These are phyloP conservation scores for Adansonia gregorii DNA, from an alignment of 441 rosid species.

Conservation along the genomic window DNA sequence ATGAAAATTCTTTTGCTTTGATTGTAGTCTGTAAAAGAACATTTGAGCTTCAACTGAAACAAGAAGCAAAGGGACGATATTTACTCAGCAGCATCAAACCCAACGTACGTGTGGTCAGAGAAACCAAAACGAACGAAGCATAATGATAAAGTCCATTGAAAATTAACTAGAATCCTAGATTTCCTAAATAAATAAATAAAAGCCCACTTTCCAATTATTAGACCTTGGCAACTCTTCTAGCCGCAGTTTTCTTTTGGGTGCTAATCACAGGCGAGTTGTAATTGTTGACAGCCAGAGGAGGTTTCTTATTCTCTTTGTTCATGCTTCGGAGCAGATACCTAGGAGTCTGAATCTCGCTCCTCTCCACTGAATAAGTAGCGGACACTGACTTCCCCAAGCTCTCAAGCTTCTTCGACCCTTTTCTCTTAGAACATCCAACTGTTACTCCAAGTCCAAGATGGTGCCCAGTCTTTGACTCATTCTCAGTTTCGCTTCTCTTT, in stretches of 20 bases:
- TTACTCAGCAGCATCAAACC: no score
- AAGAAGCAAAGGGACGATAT: no score
- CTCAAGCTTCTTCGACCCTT: slow-evolving; percentile 7
- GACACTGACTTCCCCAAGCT: slow-evolving; percentile 59
- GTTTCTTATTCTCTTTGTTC: slow-evolving; percentile 73
- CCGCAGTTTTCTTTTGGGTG: slow-evolving; percentile 40
- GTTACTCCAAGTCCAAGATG: slow-evolving; percentile 5
- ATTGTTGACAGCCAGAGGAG: slow-evolving; percentile 47
- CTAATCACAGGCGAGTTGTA: slow-evolving; percentile 36
- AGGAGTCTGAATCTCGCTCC: slow-evolving; percentile 40
- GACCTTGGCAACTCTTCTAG: slow-evolving; percentile 42
- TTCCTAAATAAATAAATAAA: background rate
- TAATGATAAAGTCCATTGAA: background rate
- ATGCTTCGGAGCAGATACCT: slow-evolving; percentile 80
- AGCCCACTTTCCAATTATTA: slow-evolving; percentile 31
- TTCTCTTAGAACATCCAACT: slow-evolving; percentile 13
- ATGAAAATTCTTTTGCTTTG: background rate
- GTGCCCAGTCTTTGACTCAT: slow-evolving; percentile 1
- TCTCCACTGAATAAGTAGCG: slow-evolving; percentile 46
- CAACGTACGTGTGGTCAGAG: no score
- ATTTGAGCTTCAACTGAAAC: no score
- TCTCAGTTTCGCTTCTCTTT: slow-evolving; percentile 48
- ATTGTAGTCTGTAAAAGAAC: no score
- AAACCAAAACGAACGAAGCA: background rate
- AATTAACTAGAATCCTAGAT: background rate